Base-by-base conservation (phyloP, 768 basidiomycete genomes). In the Ramaria rubella region DNA sequence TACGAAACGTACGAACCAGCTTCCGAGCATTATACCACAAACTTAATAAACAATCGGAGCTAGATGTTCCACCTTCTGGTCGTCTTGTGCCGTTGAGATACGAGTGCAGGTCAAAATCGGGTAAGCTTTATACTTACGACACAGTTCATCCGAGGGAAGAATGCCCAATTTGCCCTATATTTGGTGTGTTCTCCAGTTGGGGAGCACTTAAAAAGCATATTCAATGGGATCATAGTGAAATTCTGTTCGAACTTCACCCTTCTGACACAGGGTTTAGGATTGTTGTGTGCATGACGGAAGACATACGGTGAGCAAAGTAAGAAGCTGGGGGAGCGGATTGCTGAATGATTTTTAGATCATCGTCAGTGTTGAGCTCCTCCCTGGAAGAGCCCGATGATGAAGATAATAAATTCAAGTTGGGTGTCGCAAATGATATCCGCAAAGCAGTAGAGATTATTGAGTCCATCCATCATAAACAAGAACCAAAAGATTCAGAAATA, bases 111-210 rank as follows among this genome's bases (percentile, higher is more conserved):
- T 26, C 56, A 59, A 7, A 40, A 45, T 19, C 58, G 51, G 40
- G 46, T n/a, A 33, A 42, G 33, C 54, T 42, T 56, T 24, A 59
- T 58, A 17, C 46, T 55, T 52, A 44, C 60, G 3, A 61, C 62
- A 23, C 57, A 58, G 38, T 52, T 59, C 17, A 30, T 57, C 24
- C 43, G 55, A 24, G 57, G 61, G 27, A 77, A 73, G 38, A 66
- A 38, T 85, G 83, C 60, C 82, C 83, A 0, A 60, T 84, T n/a
- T 85, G 83, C 61, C 70, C 72, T 33, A 53, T 80, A 9, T 72
- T 80, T 48, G 70, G 68, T 23, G 58, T 57, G 0, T 80, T 85
- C 44, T 48, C 60, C 7, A 77, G 75, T 23, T 68, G 65, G 12
- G 70, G 63, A 26, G 73, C 78, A 72, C 66, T 85, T 1, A 63